Percentiles rank a stretch among this genome's conserved stretches.
Evolutionary conservation across 148 eudicot species (phyloP).

Genomic region (Oxyria digyna): DNA sequence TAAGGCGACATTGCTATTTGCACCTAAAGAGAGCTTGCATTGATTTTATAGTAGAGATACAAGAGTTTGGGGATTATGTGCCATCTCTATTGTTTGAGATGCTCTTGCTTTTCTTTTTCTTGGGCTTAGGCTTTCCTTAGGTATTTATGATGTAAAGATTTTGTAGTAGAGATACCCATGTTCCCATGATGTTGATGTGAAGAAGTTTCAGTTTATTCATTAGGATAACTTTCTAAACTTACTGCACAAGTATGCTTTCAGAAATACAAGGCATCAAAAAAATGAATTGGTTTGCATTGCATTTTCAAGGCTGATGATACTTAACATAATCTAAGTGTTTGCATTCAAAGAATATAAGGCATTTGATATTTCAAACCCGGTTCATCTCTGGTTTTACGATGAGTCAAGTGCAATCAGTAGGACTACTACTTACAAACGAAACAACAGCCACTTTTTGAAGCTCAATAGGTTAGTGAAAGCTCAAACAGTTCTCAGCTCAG

Average conservation of each 20-base stretch:
- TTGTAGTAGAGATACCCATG: not conserved
- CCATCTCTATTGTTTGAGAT: not conserved
- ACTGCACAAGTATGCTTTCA: not conserved
- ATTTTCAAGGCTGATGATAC: not conserved
- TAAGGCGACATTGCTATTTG: not conserved
- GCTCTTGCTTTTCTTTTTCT: slow-evolving; percentile 1
- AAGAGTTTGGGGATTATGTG: slow-evolving; percentile 1
- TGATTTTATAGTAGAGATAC: slow-evolving; percentile 17
- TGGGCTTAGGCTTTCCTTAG: not conserved
- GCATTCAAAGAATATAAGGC: not conserved
- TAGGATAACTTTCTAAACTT: not conserved
- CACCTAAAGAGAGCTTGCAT: not conserved
- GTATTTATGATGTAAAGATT: slow-evolving; percentile 1
- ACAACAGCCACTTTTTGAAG: slow-evolving; percentile 3
- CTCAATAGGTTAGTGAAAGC: slow-evolving; percentile 4
- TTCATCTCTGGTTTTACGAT: not conserved
- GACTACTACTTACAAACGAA: not conserved
- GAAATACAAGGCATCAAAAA: not conserved
- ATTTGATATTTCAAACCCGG: not conserved
- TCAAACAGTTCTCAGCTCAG: not conserved
- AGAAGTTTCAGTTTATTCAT: not conserved
- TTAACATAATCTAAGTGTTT: not conserved
- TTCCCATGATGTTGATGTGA: not conserved
- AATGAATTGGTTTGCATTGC: not conserved
- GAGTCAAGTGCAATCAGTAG: not conserved